Conservation (phyloP, 1,139 yeast genomes). For the Tardiomyces digboiensis region DNA sequence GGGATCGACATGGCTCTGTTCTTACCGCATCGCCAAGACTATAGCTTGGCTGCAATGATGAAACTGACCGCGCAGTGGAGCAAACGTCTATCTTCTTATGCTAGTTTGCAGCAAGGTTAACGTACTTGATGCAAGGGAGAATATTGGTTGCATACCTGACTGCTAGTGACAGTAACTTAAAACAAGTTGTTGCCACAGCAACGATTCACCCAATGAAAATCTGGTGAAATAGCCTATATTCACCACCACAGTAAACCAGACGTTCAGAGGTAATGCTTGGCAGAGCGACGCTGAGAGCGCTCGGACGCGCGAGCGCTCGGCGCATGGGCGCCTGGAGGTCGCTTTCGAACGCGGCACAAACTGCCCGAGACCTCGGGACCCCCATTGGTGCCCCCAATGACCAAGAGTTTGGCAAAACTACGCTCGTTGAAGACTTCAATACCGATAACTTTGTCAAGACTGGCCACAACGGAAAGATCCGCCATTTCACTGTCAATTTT, state of each 20-base stretch:
- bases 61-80: too few species aligned
- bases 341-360: conserved; percentile 1
- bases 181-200: not conserved
- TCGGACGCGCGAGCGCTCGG: not conserved
- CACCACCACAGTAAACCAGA: too few species aligned
- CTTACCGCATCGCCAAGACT: too few species aligned
- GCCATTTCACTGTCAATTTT: conserved; percentile 84
- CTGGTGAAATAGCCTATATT: not conserved
- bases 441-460: conserved; percentile 15
- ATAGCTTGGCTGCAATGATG: too few species aligned
- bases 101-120: too few species aligned
- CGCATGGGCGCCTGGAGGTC: not conserved
- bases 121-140: too few species aligned
- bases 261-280: not conserved
- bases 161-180: not conserved
- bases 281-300: conserved; percentile 1
- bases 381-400: conserved; percentile 27
- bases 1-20: too few species aligned
- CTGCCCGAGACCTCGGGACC: conserved; percentile 18
- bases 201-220: not conserved
- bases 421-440: conserved; percentile 27
- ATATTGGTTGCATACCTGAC: not conserved
- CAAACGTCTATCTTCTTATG: too few species aligned
- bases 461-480: conserved; percentile 38
- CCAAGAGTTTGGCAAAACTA: conserved; percentile 24